Percentiles rank a stretch among this genome's conserved stretches.
Evolutionary conservation across 345 rosid species (phyloP).

Genomic region (Euphorbia peplus): DNA sequence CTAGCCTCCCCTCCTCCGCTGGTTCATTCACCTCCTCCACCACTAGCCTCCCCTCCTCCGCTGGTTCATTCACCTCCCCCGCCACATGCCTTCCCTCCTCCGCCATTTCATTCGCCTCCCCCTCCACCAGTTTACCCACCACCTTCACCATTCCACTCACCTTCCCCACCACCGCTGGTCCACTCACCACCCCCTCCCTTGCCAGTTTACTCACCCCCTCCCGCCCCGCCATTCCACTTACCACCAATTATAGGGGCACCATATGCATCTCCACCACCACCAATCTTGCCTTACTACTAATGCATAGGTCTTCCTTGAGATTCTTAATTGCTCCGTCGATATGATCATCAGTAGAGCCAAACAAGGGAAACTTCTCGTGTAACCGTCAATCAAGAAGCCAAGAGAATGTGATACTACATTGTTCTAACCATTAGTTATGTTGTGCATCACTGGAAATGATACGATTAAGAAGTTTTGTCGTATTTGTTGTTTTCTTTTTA

Average conservation of each 20-base stretch:
- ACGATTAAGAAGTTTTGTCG: neutral
- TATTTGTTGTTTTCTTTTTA: neutral
- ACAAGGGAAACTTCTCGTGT: neutral
- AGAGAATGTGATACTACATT: slow-evolving; percentile 1
- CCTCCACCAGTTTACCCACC: neutral
- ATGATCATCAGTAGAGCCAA: neutral
- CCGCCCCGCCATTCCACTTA: slow-evolving; percentile 31
- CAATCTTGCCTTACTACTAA: slow-evolving; percentile 7
- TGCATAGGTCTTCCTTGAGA: neutral
- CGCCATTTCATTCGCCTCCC: neutral
- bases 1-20: neutral
- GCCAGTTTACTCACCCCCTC: neutral
- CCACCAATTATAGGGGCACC: slow-evolving; percentile 32
- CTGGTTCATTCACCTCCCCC: neutral
- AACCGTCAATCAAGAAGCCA: neutral
- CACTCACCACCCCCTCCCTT: neutral
- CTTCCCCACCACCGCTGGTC: slow-evolving; percentile 13
- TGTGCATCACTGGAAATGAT: neutral
- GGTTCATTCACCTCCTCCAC: slow-evolving; percentile 1
- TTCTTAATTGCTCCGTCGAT: neutral
- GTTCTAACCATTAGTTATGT: neutral
- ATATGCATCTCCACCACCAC: slow-evolving; percentile 48
- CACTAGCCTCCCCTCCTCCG: neutral
- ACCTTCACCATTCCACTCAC: neutral
- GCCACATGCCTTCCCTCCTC: neutral